Base-by-base conservation (phyloP, 139 green algal species). In the Marvania coccoides region DNA sequence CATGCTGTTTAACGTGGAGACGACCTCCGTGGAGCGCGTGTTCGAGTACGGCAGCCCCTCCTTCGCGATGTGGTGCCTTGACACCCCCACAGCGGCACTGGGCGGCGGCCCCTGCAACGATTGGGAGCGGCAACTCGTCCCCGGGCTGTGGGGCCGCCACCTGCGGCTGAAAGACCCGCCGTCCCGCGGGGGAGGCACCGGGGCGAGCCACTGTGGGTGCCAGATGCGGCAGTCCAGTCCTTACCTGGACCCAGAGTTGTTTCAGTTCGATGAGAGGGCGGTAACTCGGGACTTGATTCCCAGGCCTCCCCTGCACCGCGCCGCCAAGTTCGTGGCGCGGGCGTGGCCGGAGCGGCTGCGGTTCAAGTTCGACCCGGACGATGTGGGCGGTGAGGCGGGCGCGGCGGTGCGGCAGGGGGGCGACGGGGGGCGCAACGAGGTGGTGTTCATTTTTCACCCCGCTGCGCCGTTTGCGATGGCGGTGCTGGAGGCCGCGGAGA, bases 381-480 rank as follows among this genome's bases (percentile, higher is more conserved):
- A 73, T 54, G 30, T 71, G 34, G 29, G 53, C 19, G 42, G 42
- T 19, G 42, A 51, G 19, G 42, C 42, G 19, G 42, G 42, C 19
- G 19, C 19, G 19, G 42, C 42, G 19, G 42, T 19, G 19, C 19
- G 42, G 19, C 19, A 19, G 19, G 42, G 66, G 23, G 1, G 58
- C 37, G 5, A 23, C 40, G 28, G 58, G 26, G 26, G 67, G 2
- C n/a, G n/a, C 8, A 58, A 61, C 23, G 47, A 74, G 24, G 67
- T 74, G 9, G 40, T 68, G 2, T 74, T 67, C 48, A 58, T 68
- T 19, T 74, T 74, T 40, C 67, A 74, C 42, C 67, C 67, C 10
- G 14, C 55, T 12, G 55, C 64, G 51, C 67, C 67, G 30, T 74
- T 68, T 46, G 31, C 65, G 42, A 24, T 74, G 67, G 56, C 45